Conservation (phyloP, 2,329 filamentous ascomycete genomes). For the Rhynchosporium agropyri region DNA sequence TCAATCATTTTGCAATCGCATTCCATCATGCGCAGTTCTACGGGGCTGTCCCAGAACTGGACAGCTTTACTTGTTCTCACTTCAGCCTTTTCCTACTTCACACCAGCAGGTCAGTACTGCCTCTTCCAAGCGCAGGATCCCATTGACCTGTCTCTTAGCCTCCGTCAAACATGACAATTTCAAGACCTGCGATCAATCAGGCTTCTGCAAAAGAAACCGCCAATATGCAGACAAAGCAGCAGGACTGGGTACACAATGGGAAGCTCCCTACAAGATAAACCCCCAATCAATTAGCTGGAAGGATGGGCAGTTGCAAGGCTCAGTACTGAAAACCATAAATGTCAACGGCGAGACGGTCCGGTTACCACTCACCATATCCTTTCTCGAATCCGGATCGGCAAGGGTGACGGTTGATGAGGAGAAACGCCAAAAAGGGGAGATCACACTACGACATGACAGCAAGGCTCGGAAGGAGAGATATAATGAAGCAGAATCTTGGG, state of each 20-base stretch:
- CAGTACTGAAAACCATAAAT: conserved; percentile 78
- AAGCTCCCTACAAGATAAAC: conserved; percentile 77
- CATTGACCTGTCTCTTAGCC: conserved; percentile 51
- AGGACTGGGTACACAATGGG: conserved; percentile 67
- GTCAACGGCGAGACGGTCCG: conserved; percentile 68
- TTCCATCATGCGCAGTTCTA: conserved; percentile 34
- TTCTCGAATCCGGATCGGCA: conserved; percentile 86
- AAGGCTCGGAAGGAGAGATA: conserved; percentile 88
- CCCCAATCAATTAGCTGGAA: conserved; percentile 73
- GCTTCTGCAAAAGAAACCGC: conserved; percentile 96
- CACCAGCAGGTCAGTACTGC: conserved; percentile 61
- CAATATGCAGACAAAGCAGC: conserved; percentile 80
- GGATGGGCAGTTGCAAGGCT: conserved; percentile 77
- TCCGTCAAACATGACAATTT: conserved; percentile 95
- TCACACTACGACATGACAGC: conserved; percentile 84
- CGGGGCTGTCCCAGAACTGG: conserved; percentile 61
- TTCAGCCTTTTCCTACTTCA: conserved; percentile 61
- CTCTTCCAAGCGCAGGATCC: background rate
- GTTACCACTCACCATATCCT: conserved; percentile 82
- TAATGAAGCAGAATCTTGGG: conserved; percentile 86
- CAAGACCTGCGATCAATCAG: conserved; percentile 93
- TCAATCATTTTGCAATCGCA: conserved; percentile 12
- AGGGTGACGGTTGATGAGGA: conserved; percentile 91
- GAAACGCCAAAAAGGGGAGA: conserved; percentile 83
- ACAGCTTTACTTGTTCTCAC: conserved; percentile 64